Evolutionary conservation across 2,329 filamentous ascomycete genomes (phyloP), one percentile per base, ranked within the genome.

Genomic region (Fusarium musae): DNA sequence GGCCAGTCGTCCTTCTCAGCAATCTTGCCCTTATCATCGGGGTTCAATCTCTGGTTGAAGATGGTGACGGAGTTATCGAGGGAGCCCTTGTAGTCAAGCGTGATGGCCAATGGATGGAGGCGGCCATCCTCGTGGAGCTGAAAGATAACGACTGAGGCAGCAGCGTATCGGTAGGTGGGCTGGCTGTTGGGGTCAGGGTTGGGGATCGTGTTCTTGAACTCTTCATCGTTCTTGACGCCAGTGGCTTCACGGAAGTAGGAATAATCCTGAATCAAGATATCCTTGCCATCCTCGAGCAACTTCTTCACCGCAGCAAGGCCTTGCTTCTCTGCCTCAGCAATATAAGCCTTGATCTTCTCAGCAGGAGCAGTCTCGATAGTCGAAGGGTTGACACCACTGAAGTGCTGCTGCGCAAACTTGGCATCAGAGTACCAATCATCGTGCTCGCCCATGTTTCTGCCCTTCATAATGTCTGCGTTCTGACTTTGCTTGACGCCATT

Each of bases 341-440:
- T 36, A 9, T 71, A 74, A 5, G 39, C 46, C 46, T 74, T 50
- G 30, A 74, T 17, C 34, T 44, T 69, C 4, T 44, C 63, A 4
- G 36, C 3, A 0, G 60, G 42, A 26, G 68, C 63, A 1, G 37
- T 43, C 32, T 72, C 58, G 3, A 72, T 74, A 1, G 72, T 74
- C 0, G 39, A 61, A 0, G 68, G 70, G n/a, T 74, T 74, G 2
- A 74, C 72, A 6, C 72, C 67, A 2, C 60, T 72, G 0, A 74
- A 36, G 17, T 74, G 67, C 3, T 74, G 67, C 10, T 74, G 72
- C 0, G 63, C 72, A 4, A 74, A 74, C 2, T 59, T 59, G 9
- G 67, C 63, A 39, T 74, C 72, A 5, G 70, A 72, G 21, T 74
- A 74, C 72, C 72, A 74, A 23, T 74, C 63, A 13, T 26, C 37